Conservation (phyloP, 257 asterid species). For the Scutellaria baicalensis region DNA sequence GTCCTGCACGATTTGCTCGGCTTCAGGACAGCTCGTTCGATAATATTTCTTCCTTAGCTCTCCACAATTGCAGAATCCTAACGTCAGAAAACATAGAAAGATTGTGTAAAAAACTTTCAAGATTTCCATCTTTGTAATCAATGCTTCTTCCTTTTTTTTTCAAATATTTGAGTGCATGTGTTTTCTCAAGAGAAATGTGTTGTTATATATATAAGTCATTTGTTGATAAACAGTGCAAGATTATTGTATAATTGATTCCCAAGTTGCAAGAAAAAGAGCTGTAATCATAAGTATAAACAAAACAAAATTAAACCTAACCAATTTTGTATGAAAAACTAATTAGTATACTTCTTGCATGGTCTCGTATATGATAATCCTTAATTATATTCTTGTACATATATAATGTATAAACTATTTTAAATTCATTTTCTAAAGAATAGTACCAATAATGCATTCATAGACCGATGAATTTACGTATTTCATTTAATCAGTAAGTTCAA, state of each 20-base stretch:
- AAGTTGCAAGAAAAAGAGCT: neutral
- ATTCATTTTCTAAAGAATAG: no score
- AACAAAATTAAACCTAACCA: neutral
- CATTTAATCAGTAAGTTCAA: neutral
- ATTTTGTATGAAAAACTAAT: neutral
- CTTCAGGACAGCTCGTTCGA: constrained; percentile 26
- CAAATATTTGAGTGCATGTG: neutral
- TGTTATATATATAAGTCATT: neutral
- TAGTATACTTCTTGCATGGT: no score
- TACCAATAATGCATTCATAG: no score
- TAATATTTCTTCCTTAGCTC: constrained; percentile 29
- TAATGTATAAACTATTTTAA: no score
- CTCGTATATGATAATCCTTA: no score
- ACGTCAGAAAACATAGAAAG: constrained; percentile 7
- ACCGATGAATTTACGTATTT: no score
- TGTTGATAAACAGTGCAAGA: neutral
- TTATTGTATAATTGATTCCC: neutral
- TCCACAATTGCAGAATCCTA: constrained; percentile 17
- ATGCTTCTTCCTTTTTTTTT: neutral
- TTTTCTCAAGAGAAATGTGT: neutral
- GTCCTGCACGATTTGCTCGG: constrained; percentile 25
- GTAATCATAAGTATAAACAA: no score
- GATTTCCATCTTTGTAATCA: neutral
- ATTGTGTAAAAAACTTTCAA: neutral
- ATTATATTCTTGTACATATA: no score